Evolutionary conservation across 176 grass and related monocot species (phyloP).

Genomic region (Ensete glaucum): DNA sequence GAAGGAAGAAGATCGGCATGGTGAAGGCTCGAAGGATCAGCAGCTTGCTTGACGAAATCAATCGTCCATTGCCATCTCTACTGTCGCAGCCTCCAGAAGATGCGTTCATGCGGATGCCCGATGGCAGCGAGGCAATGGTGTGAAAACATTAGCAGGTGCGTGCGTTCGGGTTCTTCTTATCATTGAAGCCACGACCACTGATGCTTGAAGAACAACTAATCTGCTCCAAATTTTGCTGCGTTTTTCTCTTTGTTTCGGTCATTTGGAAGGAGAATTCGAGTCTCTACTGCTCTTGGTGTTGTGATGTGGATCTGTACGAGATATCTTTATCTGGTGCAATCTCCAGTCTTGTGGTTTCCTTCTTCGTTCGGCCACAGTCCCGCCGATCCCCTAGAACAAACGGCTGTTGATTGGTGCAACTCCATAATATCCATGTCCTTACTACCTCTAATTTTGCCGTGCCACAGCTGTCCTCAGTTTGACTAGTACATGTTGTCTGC

Average conservation of each 20-base stretch:
- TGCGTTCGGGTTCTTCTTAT: background rate
- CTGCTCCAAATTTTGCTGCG: background rate
- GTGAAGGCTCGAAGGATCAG: constrained; percentile 37
- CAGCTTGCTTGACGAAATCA: constrained; percentile 29
- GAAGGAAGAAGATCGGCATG: constrained; percentile 9
- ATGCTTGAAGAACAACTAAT: background rate
- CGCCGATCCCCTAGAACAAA: too few relatives aligned
- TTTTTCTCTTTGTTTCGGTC: too few relatives aligned
- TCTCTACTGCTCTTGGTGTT: background rate
- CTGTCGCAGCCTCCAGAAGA: background rate
- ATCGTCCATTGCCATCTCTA: background rate
- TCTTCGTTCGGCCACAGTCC: too few relatives aligned
- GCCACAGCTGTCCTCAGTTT: too few relatives aligned
- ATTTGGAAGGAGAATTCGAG: background rate
- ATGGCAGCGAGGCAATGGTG: background rate
- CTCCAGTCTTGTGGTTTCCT: too few relatives aligned
- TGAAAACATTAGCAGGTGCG: background rate
- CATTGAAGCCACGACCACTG: background rate
- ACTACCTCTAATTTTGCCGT: too few relatives aligned
- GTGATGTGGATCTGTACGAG: too few relatives aligned
- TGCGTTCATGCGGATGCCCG: background rate
- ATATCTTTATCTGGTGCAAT: too few relatives aligned
- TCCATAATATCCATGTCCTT: background rate
- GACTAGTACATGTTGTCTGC: too few relatives aligned
- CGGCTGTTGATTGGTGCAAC: background rate